Percentiles rank a stretch among this genome's conserved stretches.
Evolutionary conservation across 2,329 filamentous ascomycete species (phyloP).

Genomic region (Aurifilum marmelostoma): DNA sequence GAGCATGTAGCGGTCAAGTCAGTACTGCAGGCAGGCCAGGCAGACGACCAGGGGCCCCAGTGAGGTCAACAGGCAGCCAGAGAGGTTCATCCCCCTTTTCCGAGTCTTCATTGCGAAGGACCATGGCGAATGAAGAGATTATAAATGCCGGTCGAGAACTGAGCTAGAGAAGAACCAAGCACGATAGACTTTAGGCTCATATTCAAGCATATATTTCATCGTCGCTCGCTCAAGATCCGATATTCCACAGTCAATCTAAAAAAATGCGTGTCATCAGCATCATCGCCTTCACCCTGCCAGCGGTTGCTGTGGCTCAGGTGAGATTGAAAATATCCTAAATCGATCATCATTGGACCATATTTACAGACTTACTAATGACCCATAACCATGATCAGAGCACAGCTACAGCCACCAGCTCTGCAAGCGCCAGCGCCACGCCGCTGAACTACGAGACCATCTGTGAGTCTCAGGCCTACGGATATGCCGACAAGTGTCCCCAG

Average conservation of each 20-base stretch:
- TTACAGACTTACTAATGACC: neutral
- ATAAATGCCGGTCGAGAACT: neutral
- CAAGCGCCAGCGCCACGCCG: constrained; percentile 15
- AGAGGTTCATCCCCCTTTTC: neutral
- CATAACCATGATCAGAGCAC: neutral
- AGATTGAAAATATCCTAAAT: neutral
- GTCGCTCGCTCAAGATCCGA: no score
- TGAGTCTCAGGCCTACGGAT: constrained; percentile 18
- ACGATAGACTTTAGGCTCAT: neutral
- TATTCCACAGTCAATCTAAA: neutral
- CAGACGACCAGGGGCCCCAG: constrained; percentile 8
- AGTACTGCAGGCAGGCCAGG: neutral
- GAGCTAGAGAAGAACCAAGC: no score
- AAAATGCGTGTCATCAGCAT: constrained; percentile 14
- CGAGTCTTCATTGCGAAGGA: neutral
- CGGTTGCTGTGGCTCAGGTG: constrained; percentile 17
- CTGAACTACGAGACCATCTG: constrained; percentile 25
- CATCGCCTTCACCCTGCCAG: constrained; percentile 14
- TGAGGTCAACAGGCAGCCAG: neutral
- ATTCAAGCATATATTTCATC: no score
- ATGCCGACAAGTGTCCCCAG: constrained; percentile 22
- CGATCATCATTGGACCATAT: neutral
- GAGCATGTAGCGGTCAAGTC: neutral
- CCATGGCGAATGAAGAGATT: neutral
- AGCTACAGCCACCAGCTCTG: constrained; percentile 12